A percentile compares a stretch with the other conserved stretches of the same genome.
Evolutionary conservation across 495 filamentous ascomycete species (phyloP).

Genomic region (Podospora bellae-mahoneyi): DNA sequence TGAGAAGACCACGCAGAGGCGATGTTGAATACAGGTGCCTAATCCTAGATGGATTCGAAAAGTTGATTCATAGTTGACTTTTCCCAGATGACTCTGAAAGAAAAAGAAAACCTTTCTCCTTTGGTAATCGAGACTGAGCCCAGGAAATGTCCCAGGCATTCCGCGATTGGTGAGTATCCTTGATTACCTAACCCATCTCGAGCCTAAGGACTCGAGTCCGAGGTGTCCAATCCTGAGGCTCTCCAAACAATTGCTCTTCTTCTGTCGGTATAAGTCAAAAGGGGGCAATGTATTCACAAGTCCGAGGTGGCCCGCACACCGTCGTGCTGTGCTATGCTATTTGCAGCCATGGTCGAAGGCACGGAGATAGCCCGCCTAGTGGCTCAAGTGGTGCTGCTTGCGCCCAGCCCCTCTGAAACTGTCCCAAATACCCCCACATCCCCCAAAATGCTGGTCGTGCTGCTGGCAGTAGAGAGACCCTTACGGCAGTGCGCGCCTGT

Average conservation of each 20-base stretch:
- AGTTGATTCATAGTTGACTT: background rate
- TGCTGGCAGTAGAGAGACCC: background rate
- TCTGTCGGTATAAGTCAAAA: background rate
- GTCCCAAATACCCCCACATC: background rate
- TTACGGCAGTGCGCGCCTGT: background rate
- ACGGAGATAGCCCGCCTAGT: background rate
- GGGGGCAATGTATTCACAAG: background rate
- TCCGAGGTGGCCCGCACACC: slow-evolving; percentile 2
- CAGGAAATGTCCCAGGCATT: background rate
- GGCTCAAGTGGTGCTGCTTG: background rate
- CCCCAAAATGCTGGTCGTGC: background rate
- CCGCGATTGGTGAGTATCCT: background rate
- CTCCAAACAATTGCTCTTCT: background rate
- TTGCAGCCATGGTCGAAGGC: background rate
- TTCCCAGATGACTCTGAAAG: background rate
- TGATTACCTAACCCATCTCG: background rate
- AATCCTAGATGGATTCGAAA: background rate
- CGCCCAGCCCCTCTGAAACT: slow-evolving; percentile 1
- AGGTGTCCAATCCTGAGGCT: background rate
- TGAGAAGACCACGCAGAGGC: background rate
- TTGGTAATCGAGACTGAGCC: background rate
- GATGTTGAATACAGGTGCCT: slow-evolving; percentile 2
- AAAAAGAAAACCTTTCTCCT: no score
- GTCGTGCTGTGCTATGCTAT: background rate
- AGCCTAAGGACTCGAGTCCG: background rate